Evolutionary conservation across 2,329 filamentous ascomycete species (phyloP), one percentile per base, ranked within the genome.

Genomic region (Phialophora chinensis): DNA sequence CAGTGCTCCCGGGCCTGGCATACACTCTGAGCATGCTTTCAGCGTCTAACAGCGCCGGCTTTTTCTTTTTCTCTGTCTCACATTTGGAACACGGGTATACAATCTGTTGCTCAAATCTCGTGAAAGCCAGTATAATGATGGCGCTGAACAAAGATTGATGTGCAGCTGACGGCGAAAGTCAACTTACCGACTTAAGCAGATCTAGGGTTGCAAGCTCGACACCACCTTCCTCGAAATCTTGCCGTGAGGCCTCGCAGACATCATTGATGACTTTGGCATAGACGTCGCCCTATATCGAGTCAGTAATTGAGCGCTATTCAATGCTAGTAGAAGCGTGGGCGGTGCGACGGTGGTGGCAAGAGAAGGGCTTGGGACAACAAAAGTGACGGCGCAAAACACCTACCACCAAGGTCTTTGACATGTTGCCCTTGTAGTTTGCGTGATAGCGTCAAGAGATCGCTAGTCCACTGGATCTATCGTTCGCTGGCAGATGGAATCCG

Each of bases 211-310:
- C 84, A 78, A 94, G 90, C 74, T 96, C 92, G 71, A 98, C 90
- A 74, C 95, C 95, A 73, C 90, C 92, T 81, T 99, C 95, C 79
- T 99, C 95, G 78, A 99, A 98, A 80, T 98, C 95, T 76, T 94
- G 91, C 76, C 91, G 87, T 75, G 94, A 97, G 72, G 90, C 89
- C 74, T 94, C 90, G 79, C 97, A 91, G 76, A 99, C 93, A 82
- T 91, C 90, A 74, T 94, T 90, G 79, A 98, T 92, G 77, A 99
- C 93, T 81, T 95, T 92, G 69, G 90, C 84, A 76, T 97, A 99
- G 75, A 98, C 90, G 72, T 83, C 81, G 75, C 95, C 95, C 83
- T 88, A 72, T 68, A 27, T 29, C 44, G 12, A 61, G 42, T 53
- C 27, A 38, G 14, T 49, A 7, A 27, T 3, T 53, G 31, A 27